Evolutionary conservation across 1,284 basidiomycete species (phyloP).

Genomic region (Rhodofomes roseus): DNA sequence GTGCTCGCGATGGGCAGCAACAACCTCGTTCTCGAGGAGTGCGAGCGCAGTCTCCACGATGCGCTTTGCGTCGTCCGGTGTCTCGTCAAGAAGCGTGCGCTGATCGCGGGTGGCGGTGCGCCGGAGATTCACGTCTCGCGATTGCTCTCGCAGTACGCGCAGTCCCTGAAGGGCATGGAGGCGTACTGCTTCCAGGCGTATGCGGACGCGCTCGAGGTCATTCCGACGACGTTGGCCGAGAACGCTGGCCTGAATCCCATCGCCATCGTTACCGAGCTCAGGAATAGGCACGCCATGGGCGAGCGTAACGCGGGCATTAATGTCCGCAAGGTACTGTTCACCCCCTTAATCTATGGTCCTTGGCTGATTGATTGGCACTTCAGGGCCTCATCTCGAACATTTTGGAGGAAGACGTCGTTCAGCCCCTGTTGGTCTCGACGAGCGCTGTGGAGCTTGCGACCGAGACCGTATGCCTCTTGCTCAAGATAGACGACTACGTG

Average conservation of each 20-base stretch:
- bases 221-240: slow-evolving; percentile 97
- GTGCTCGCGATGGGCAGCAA: slow-evolving; percentile 96
- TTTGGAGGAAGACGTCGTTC: slow-evolving; percentile 95
- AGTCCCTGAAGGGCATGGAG: slow-evolving; percentile 97
- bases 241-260: slow-evolving; percentile 99
- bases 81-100: slow-evolving; percentile 95
- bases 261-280: slow-evolving; percentile 95
- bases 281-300: slow-evolving; percentile 94
- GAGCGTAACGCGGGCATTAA: slow-evolving; percentile 98
- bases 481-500: slow-evolving; percentile 97
- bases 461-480: slow-evolving; percentile 94
- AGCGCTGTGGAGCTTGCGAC: slow-evolving; percentile 95
- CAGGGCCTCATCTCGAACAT: slow-evolving; percentile 96
- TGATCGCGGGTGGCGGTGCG: slow-evolving; percentile 96
- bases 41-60: slow-evolving; percentile 96
- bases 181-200: slow-evolving; percentile 99
- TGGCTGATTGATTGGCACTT: slow-evolving; percentile 2
- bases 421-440: slow-evolving; percentile 93
- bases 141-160: slow-evolving; percentile 86
- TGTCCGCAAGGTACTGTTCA: slow-evolving; percentile 77
- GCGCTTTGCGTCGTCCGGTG: slow-evolving; percentile 98
- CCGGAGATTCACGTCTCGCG: slow-evolving; percentile 99
- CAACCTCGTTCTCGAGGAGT: slow-evolving; percentile 93
- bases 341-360: not conserved
- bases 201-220: slow-evolving; percentile 96